Conservation (phyloP, 306 rosid species). For the Mimosa pudica region DNA sequence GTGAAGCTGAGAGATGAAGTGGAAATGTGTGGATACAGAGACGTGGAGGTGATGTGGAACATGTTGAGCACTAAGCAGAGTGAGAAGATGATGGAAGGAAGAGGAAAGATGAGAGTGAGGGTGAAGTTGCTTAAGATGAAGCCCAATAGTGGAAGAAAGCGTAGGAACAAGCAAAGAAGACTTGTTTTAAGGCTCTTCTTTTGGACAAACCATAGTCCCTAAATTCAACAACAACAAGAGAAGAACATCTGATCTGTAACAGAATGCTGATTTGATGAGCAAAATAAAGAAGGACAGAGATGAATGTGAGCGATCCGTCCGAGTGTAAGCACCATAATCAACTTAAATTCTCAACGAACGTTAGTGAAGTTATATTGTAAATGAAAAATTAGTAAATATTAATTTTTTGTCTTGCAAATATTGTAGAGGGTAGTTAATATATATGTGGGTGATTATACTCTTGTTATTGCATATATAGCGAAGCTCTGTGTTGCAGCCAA, state of each 20-base stretch:
- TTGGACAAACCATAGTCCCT: conserved; percentile 31
- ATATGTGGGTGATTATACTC: too few relatives aligned
- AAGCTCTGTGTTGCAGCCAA: too few relatives aligned
- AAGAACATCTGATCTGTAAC: not conserved
- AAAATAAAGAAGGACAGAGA: not conserved
- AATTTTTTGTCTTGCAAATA: not conserved
- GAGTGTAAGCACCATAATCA: not conserved
- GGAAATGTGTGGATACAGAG: conserved; percentile 57
- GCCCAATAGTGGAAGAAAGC: not conserved
- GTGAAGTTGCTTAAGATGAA: not conserved
- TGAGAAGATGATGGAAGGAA: conserved; percentile 6
- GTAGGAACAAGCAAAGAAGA: conserved; percentile 14
- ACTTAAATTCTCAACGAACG: not conserved
- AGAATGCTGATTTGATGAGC: not conserved
- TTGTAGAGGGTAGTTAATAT: too few relatives aligned
- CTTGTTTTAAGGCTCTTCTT: conserved; percentile 32
- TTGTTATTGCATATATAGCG: too few relatives aligned
- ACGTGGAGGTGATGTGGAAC: conserved; percentile 72
- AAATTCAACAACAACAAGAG: not conserved
- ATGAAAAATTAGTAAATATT: not conserved
- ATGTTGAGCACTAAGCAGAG: conserved; percentile 42
- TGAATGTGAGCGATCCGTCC: not conserved
- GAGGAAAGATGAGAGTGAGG: not conserved
- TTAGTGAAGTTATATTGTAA: not conserved
- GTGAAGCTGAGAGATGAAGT: conserved; percentile 61